Conservation (phyloP, 371 early-diverging fungal genomes). For the Apophysomyces trapeziformis region DNA sequence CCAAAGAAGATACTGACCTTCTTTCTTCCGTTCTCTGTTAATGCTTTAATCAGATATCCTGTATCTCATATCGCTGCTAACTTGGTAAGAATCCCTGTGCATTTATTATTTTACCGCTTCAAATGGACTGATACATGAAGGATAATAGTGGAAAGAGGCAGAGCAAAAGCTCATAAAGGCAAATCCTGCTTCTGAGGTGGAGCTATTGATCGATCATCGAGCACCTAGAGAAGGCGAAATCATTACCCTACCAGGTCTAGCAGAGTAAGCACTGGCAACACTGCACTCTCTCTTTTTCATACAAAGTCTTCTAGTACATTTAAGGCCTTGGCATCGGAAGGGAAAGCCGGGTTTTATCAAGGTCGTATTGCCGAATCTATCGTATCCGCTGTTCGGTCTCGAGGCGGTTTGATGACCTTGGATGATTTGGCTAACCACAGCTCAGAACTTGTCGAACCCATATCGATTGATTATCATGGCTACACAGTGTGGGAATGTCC, state of each 20-base stretch:
- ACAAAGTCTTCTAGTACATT: slow-evolving; percentile 53
- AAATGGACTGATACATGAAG: not conserved
- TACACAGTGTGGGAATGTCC: slow-evolving; percentile 76
- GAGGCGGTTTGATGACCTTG: slow-evolving; percentile 77
- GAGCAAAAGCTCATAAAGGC: slow-evolving; percentile 45
- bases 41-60: slow-evolving; percentile 39
- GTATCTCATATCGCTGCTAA: slow-evolving; percentile 41
- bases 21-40: slow-evolving; percentile 4
- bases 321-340: slow-evolving; percentile 62
- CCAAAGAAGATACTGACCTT: not conserved
- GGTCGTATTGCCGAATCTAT: slow-evolving; percentile 82
- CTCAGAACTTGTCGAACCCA: slow-evolving; percentile 63
- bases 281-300: not conserved
- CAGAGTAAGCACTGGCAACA: slow-evolving; percentile 44
- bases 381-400: slow-evolving; percentile 57
- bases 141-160: slow-evolving; percentile 58
- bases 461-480: slow-evolving; percentile 69
- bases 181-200: slow-evolving; percentile 50
- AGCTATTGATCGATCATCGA: slow-evolving; percentile 62
- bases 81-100: slow-evolving; percentile 18
- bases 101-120: not conserved
- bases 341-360: slow-evolving; percentile 78
- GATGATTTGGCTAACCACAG: slow-evolving; percentile 75
- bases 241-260: slow-evolving; percentile 63
- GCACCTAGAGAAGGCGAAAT: slow-evolving; percentile 74